A percentile compares a stretch with the other conserved stretches of the same genome.
These are phyloP conservation scores for Vaccinium darrowii DNA, from an alignment of 148 eudicot species.

Conservation along the genomic window DNA sequence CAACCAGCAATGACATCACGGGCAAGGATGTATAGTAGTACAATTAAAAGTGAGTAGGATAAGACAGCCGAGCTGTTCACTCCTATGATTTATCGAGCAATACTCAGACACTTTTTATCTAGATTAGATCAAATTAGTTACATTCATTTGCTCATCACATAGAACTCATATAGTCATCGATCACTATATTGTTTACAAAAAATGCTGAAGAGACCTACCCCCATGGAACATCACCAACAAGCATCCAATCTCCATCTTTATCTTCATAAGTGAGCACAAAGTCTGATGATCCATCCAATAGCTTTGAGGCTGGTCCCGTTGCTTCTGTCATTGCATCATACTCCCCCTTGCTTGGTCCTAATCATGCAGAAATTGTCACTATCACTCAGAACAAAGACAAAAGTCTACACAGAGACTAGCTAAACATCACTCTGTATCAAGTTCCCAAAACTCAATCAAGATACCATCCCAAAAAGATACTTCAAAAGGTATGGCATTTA, in stretches of 20 bases:
- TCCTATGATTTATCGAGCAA: background rate
- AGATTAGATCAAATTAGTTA: background rate
- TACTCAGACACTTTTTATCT: background rate
- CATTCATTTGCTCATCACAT: background rate
- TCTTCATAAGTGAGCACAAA: constrained; percentile 95
- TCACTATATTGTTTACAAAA: background rate
- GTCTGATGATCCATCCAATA: constrained; percentile 78
- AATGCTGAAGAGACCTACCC: constrained; percentile 45
- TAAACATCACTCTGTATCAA: background rate
- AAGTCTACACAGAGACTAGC: background rate
- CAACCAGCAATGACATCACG: background rate
- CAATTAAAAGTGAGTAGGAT: background rate
- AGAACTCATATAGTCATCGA: background rate
- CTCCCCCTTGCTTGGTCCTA: constrained; percentile 54
- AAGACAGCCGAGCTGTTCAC: background rate
- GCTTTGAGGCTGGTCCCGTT: constrained; percentile 38
- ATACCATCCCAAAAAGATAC: constrained; percentile 3
- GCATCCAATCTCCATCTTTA: constrained; percentile 98
- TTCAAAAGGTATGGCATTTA: constrained; percentile 3
- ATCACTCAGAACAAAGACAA: background rate
- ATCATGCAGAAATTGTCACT: background rate
- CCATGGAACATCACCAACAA: constrained; percentile 97
- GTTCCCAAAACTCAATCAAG: background rate
- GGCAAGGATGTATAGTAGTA: background rate
- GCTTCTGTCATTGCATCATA: constrained; percentile 42